Conservation (phyloP, 176 grass and related monocot species). For the Oryza brachyantha region DNA sequence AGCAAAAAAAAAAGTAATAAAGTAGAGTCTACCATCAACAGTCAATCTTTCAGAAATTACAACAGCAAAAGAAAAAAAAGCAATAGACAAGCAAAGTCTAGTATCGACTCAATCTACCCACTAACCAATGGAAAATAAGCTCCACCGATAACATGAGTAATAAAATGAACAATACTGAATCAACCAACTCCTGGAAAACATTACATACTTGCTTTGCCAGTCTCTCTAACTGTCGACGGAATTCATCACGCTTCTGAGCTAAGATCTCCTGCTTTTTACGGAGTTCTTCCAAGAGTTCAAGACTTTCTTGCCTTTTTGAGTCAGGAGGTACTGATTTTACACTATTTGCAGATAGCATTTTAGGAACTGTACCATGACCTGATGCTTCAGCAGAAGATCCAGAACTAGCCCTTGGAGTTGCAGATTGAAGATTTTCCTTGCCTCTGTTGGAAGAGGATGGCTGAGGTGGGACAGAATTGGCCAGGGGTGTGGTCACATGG, state of each 20-base stretch:
- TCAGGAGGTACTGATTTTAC: constrained; percentile 36
- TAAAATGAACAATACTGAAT: constrained; percentile 25
- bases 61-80: not conserved
- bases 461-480: constrained; percentile 30
- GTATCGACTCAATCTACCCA: not conserved
- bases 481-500: constrained; percentile 7
- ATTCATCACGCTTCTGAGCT: constrained; percentile 86
- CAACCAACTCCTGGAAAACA: constrained; percentile 9
- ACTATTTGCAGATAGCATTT: constrained; percentile 44
- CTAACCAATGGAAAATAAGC: not conserved
- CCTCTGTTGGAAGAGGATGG: constrained; percentile 41
- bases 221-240: constrained; percentile 80
- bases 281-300: constrained; percentile 85
- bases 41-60: not conserved
- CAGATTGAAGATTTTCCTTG: constrained; percentile 57
- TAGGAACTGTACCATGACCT: constrained; percentile 38
- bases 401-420: constrained; percentile 49
- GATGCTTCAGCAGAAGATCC: constrained; percentile 45
- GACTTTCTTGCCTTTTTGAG: constrained; percentile 71
- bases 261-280: constrained; percentile 95
- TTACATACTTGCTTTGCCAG: constrained; percentile 72
- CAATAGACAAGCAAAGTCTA: not conserved
- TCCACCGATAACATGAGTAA: constrained; percentile 10
- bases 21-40: not conserved
- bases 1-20: not conserved